Evolutionary conservation across 1,284 basidiomycete species (phyloP).

Genomic region (Vanrija sp.): DNA sequence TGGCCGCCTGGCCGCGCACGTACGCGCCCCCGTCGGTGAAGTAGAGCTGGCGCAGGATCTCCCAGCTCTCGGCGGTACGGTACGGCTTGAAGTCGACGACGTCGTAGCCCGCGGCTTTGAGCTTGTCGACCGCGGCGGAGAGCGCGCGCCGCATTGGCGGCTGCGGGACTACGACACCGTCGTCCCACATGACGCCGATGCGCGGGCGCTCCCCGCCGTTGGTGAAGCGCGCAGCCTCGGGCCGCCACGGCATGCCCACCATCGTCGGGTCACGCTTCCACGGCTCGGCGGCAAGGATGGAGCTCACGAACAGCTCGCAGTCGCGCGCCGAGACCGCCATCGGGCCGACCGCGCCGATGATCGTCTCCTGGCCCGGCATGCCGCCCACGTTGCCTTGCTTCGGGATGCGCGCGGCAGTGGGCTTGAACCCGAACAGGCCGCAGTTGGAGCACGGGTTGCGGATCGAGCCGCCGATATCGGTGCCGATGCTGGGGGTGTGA

Average conservation of each 20-base stretch:
- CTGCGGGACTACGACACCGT: constrained; percentile 39
- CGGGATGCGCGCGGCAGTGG: constrained; percentile 36
- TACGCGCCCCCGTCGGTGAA: constrained; percentile 38
- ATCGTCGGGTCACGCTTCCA: constrained; percentile 39
- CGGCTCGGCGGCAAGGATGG: constrained; percentile 36
- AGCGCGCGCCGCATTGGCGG: constrained; percentile 44
- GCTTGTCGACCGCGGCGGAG: constrained; percentile 23
- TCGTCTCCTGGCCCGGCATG: constrained; percentile 34
- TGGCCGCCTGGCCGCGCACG: constrained; percentile 15
- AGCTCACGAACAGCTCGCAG: constrained; percentile 36
- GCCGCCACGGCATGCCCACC: constrained; percentile 36
- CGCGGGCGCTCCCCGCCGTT: constrained; percentile 22
- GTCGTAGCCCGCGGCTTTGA: constrained; percentile 24
- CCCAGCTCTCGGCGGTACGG: constrained; percentile 27
- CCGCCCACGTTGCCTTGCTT: constrained; percentile 36
- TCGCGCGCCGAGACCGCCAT: constrained; percentile 38
- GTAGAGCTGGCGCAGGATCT: constrained; percentile 29
- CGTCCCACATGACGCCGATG: constrained; percentile 43
- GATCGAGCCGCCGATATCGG: constrained; percentile 49
- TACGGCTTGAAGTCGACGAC: constrained; percentile 28
- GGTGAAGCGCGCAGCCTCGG: constrained; percentile 12
- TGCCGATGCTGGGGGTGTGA: constrained; percentile 41
- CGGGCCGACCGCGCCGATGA: constrained; percentile 37
- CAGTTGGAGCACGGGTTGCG: constrained; percentile 25
- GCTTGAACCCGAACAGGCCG: constrained; percentile 46